Conservation (phyloP, 768 basidiomycete species). For the Scleroderma bovista region DNA sequence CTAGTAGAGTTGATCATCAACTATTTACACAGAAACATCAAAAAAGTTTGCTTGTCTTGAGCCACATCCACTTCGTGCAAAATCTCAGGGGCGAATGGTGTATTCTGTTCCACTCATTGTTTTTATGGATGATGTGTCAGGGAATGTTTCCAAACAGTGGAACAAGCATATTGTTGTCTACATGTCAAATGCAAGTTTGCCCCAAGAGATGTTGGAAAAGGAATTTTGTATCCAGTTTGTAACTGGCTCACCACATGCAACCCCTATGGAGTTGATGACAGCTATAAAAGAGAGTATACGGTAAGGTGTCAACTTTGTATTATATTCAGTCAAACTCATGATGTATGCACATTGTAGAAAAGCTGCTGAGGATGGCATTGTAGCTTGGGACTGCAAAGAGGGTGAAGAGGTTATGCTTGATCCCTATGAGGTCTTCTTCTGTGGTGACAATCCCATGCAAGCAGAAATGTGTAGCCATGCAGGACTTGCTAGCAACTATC, state of each 20-base stretch:
- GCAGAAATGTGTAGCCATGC: constrained; percentile 29
- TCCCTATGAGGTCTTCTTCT: constrained; percentile 17
- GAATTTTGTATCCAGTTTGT: not conserved
- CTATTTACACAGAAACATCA: not conserved
- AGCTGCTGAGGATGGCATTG: too few species aligned
- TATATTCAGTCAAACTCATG: too few species aligned
- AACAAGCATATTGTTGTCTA: constrained; percentile 43
- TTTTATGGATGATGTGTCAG: constrained; percentile 37
- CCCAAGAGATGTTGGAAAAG: constrained; percentile 26
- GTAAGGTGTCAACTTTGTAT: too few species aligned
- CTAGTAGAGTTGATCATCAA: too few species aligned
- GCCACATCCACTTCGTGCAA: not conserved
- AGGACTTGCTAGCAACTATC: constrained; percentile 34
- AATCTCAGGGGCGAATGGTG: not conserved
- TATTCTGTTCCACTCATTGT: not conserved
- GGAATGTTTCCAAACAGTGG: constrained; percentile 39
- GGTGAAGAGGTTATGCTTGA: constrained; percentile 16
- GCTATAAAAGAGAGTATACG: too few species aligned
- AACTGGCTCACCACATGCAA: too few species aligned
- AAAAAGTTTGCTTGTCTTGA: not conserved
- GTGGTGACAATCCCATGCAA: constrained; percentile 34
- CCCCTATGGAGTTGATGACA: too few species aligned
- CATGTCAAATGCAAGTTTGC: constrained; percentile 32
- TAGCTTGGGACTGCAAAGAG: constrained; percentile 24
- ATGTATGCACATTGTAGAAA: too few species aligned